A percentile compares a stretch with the other conserved stretches of the same genome.
Evolutionary conservation across 2,329 filamentous ascomycete genomes (phyloP).

Genomic region (Aspergillus caelatus): DNA sequence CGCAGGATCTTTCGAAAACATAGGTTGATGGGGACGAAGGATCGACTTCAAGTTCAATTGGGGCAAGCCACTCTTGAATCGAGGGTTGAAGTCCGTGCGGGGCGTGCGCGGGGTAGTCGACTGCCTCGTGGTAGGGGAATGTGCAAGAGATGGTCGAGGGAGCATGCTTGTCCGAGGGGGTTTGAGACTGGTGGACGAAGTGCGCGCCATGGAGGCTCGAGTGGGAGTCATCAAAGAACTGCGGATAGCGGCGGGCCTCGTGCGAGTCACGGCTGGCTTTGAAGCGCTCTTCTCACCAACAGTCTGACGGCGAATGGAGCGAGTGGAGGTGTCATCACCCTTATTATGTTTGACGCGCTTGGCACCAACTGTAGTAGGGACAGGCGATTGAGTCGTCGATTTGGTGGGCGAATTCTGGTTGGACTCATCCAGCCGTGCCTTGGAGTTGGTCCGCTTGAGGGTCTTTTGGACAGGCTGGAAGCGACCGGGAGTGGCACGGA

Average conservation of each 20-base stretch:
- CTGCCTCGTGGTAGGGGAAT: slow-evolving; percentile 57
- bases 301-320: slow-evolving; percentile 59
- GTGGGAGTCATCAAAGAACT: slow-evolving; percentile 74
- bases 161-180: slow-evolving; percentile 57
- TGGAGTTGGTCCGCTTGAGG: slow-evolving; percentile 58
- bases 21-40: slow-evolving; percentile 60
- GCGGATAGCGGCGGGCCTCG: slow-evolving; percentile 50
- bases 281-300: slow-evolving; percentile 26
- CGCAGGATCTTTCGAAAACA: slow-evolving; percentile 61
- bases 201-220: slow-evolving; percentile 70
- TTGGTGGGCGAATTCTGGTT: slow-evolving; percentile 44
- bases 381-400: slow-evolving; percentile 32
- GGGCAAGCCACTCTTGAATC: slow-evolving; percentile 49
- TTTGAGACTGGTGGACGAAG: slow-evolving; percentile 53
- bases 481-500: slow-evolving; percentile 52
- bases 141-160: slow-evolving; percentile 50
- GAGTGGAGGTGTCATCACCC: slow-evolving; percentile 69
- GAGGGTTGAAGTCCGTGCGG: slow-evolving; percentile 51
- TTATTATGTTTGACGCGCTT: slow-evolving; percentile 73
- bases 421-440: slow-evolving; percentile 67
- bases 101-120: slow-evolving; percentile 48
- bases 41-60: slow-evolving; percentile 63
- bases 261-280: slow-evolving; percentile 31
- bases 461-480: slow-evolving; percentile 44
- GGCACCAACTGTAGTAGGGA: slow-evolving; percentile 47